Conservation (phyloP, 176 grass and related monocot genomes). For the Aechmea fasciata region DNA sequence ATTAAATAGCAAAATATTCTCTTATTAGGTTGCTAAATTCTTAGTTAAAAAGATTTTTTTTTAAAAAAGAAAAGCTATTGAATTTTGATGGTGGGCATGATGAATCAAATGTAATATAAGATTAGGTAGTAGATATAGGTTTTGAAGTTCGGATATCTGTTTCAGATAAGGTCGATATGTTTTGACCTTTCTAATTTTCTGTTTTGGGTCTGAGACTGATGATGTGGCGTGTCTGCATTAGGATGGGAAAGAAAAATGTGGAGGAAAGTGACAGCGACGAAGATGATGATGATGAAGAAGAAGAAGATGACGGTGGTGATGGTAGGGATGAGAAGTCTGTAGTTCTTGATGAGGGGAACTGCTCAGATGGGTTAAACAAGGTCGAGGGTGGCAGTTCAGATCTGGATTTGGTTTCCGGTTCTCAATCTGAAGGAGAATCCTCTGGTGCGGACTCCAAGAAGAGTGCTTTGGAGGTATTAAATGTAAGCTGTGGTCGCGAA, state of each 20-base stretch:
- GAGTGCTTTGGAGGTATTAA: conserved; percentile 43
- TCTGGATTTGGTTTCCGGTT: conserved; percentile 37
- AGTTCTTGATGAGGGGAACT: conserved; percentile 50
- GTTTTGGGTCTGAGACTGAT: conserved; percentile 8
- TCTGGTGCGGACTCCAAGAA: conserved; percentile 34
- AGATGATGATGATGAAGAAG: conserved; percentile 32
- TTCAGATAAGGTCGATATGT: too few relatives aligned
- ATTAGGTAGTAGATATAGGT: too few relatives aligned
- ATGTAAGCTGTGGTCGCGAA: conserved; percentile 22
- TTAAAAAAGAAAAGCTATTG: too few relatives aligned
- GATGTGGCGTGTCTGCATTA: conserved; percentile 27
- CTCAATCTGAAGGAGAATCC: conserved; percentile 51
- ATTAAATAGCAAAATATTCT: too few relatives aligned
- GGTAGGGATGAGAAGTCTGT: conserved; percentile 35
- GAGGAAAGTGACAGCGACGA: conserved; percentile 50
- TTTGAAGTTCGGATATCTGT: too few relatives aligned
- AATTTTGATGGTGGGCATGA: too few relatives aligned
- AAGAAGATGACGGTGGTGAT: conserved; percentile 17
- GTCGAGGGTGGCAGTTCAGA: conserved; percentile 28
- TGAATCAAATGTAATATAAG: too few relatives aligned
- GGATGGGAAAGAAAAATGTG: conserved; percentile 86
- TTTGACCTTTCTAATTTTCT: neutral
- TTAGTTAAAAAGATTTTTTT: too few relatives aligned
- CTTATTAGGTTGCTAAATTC: too few relatives aligned
- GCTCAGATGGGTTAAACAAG: conserved; percentile 42